Conservation (phyloP, 805 yeast genomes). For the Brettanomyces sp. region DNA sequence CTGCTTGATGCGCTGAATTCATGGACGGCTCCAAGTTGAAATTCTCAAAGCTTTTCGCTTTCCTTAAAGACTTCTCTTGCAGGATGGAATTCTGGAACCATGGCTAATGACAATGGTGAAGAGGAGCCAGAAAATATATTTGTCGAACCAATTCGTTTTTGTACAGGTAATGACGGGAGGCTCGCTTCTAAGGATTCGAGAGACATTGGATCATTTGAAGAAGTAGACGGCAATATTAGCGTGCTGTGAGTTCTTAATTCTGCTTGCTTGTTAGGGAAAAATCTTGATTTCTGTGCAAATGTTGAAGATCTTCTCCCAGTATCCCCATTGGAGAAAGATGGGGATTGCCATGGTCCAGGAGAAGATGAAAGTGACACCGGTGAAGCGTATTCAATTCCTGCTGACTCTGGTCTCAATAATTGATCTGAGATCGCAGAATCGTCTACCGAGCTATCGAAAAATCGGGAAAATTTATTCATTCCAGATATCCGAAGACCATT, state of each 20-base stretch:
- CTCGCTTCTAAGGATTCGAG: background rate
- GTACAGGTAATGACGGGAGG: slow-evolving; percentile 5
- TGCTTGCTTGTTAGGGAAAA: slow-evolving; percentile 18
- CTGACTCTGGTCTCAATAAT: too few species aligned
- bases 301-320: slow-evolving; percentile 3
- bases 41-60: background rate
- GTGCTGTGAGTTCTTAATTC: too few species aligned
- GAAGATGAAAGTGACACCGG: slow-evolving; percentile 11
- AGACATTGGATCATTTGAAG: background rate
- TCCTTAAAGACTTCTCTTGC: background rate
- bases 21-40: background rate
- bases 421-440: too few species aligned
- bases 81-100: background rate
- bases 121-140: background rate
- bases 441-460: too few species aligned
- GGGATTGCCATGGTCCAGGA: slow-evolving; percentile 18
- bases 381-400: background rate
- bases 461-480: too few species aligned
- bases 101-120: background rate
- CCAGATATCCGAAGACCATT: too few species aligned
- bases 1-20: slow-evolving; percentile 1
- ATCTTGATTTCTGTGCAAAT: slow-evolving; percentile 13
- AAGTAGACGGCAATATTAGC: too few species aligned
- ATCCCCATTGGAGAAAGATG: slow-evolving; percentile 11
- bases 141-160: background rate